Evolutionary conservation across 108 stramenopile genomes (phyloP).

Genomic region (Chaetoceros muelleri): DNA sequence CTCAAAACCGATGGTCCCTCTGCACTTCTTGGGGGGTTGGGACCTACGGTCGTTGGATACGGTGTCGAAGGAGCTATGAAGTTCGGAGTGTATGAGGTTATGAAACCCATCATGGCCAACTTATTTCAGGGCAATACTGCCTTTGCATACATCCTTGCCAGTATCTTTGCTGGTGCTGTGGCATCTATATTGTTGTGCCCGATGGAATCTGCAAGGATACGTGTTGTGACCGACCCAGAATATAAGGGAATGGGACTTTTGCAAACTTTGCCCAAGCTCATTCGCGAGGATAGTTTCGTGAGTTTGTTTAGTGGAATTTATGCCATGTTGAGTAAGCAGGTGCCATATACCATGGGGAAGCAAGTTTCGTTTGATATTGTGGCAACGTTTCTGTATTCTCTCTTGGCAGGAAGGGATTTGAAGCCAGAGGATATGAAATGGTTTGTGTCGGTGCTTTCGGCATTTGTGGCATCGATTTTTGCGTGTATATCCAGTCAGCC

Average conservation of each 20-base stretch:
- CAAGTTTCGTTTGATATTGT: conserved; percentile 82
- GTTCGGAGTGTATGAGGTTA: conserved; percentile 90
- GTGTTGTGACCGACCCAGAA: conserved; percentile 76
- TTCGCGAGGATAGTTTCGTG: conserved; percentile 58
- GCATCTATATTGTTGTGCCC: conserved; percentile 83
- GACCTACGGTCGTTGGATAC: conserved; percentile 84
- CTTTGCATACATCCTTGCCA: conserved; percentile 58
- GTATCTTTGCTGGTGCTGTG: conserved; percentile 77
- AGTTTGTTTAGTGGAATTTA: conserved; percentile 62
- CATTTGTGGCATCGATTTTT: conserved; percentile 63
- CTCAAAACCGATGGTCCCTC: conserved; percentile 51
- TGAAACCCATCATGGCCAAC: conserved; percentile 56
- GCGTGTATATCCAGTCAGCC: conserved; percentile 89
- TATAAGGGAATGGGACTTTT: conserved; percentile 52
- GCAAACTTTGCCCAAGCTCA: conserved; percentile 41
- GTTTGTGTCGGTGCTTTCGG: conserved; percentile 54
- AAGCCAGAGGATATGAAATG: conserved; percentile 32
- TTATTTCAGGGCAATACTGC: conserved; percentile 28
- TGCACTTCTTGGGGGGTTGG: conserved; percentile 60
- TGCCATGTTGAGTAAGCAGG: conserved; percentile 92
- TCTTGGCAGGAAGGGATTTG: conserved; percentile 11
- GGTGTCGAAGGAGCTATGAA: conserved; percentile 82
- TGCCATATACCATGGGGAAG: conserved; percentile 94
- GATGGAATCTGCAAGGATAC: conserved; percentile 84
- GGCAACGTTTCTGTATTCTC: conserved; percentile 47